Percentiles rank a stretch among this genome's conserved stretches.
These are phyloP conservation scores for Intubia oerlemansii DNA, from an alignment of 2,329 filamentous ascomycete species.

Conservation along the genomic window DNA sequence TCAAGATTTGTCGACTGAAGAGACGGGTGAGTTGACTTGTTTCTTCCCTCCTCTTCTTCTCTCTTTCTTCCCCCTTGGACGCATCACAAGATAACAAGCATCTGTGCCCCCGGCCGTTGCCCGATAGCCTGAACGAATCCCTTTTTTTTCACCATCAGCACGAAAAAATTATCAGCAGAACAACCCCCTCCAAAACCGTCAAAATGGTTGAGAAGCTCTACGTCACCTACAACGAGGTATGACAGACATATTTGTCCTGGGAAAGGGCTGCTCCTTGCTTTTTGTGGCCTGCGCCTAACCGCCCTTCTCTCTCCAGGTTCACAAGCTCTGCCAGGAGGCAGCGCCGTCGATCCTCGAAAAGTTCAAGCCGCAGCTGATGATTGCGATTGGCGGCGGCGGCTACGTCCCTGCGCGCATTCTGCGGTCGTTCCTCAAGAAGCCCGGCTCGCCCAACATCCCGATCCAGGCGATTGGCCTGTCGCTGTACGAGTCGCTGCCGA, in stretches of 20 bases:
- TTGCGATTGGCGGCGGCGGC: constrained; percentile 92
- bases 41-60: no score
- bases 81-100: no score
- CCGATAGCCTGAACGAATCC: no score
- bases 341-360: constrained; percentile 63
- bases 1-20: no score
- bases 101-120: no score
- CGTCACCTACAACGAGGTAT: constrained; percentile 80
- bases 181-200: no score
- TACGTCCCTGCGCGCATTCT: constrained; percentile 95
- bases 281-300: constrained; percentile 2
- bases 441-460: constrained; percentile 79
- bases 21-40: no score
- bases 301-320: constrained; percentile 60
- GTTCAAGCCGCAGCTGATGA: constrained; percentile 88
- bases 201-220: constrained; percentile 80
- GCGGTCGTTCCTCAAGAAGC: constrained; percentile 86
- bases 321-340: constrained; percentile 86
- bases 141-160: no score
- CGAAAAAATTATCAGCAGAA: no score
- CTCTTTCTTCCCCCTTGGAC: no score
- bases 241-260: constrained; percentile 11
- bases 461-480: constrained; percentile 98
- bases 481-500: constrained; percentile 68
- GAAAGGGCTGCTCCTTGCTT: background rate